Base-by-base conservation (phyloP, 495 filamentous ascomycete genomes). In the Pyrenula massariospora region DNA sequence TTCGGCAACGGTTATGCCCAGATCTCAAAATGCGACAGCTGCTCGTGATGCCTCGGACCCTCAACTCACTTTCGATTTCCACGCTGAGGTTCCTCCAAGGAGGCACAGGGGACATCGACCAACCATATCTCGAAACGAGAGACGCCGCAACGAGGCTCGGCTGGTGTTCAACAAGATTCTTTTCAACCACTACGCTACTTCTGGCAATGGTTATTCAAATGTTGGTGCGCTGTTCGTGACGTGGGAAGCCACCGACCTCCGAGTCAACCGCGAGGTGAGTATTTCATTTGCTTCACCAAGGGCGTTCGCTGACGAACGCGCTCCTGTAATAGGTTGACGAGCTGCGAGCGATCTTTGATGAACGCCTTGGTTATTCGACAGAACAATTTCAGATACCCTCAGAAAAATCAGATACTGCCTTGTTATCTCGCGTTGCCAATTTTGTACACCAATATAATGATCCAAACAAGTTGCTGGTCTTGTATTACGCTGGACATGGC, bases 401-500 rank as follows among this genome's bases (percentile, higher is more conserved):
- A 52, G 68, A 72, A 54, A 73, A 74, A 56, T 65, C 78, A 24
- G 76, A 79, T 54, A 67, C 76, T 2, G 70, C 74, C 51, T 57
- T 80, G 36, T 77, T 75, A 70, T 59, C 71, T 48, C 74, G 73
- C 58, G 63, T 78, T 23, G 70, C 70, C 19, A 66, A 74, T 48
- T 68, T 79, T 65, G 68, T 79, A 54, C 72, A 77, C 57, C 66
- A 75, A n/a, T 69, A 76, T 52, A 74, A 79, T 48, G 65, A 68
- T 15, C 66, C 61, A 23, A 74, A 78, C 52, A 78, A 73, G 0
- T 57, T 81, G 12, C 68, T 81, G 54, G 61, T 80, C 10, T 66
- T 80, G 10, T 81, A 81, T 58, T 80, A 80, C 57, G 77, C 71
- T 10, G 78, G 78, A 12, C 78, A 80, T 62, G 77, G 75, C 3